Evolutionary conservation across 768 basidiomycete species (phyloP), one percentile per base, ranked within the genome.

Genomic region (Boletus sp.): DNA sequence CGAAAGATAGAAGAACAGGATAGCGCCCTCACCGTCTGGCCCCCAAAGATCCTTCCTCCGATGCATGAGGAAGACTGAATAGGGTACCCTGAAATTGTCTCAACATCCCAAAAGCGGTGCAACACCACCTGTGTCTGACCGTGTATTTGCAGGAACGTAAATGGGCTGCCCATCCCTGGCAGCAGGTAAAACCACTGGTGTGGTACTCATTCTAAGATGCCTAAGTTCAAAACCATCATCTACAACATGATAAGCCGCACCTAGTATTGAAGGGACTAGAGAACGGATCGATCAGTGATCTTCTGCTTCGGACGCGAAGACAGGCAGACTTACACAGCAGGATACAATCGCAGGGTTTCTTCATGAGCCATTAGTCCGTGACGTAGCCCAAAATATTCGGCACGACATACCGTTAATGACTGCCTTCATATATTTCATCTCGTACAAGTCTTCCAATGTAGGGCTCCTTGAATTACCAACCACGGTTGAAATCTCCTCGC

Each of bases 21-120:
- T 17, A 17, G 1, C 11, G 3, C 15, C 2, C 52, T 55, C 58
- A 83, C 83, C 84, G 62, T 86, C 84, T 1, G 83, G 83, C 0
- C 85, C 85, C 85, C 85, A 87, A 6, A 84, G 74, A 57, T 85
- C 82, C 47, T 68, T 75, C 32, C 83, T 74, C 7, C 84, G 75
- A 35, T 88, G 86, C 83, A 85, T 84, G 32, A 80, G 55, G 51
- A 72, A 67, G 5, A 83, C 75, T 8, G 78, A 75, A 61, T 82
- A 87, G 0, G 67, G 53, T 25, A 69, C 60, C 35, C 81, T 79
- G 35, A 14, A 48, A 37, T 13, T 3, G 2, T 37, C 25, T 62
- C 32, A 43, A 35, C 23, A 35, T 25, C 14, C 29, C 9, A 21
- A 19, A 15, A 8, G n/a, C 1, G 8, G n/a, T 40, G 19, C 1